Evolutionary conservation across 768 basidiomycete species (phyloP).

Genomic region (Amanita thiersii): DNA sequence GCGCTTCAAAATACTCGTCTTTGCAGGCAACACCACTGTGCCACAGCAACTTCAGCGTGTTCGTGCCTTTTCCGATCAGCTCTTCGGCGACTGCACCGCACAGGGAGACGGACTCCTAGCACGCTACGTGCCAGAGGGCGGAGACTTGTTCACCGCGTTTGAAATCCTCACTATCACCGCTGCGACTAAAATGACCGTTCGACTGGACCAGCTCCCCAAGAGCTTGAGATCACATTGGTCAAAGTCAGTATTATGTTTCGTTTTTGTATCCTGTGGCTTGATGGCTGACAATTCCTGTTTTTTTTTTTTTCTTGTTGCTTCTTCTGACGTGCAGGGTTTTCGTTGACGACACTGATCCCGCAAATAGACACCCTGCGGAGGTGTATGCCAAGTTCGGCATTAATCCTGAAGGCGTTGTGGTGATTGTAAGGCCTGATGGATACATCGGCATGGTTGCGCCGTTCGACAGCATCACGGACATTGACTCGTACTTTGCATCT

Average conservation of each 20-base stretch:
- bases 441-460: conserved; percentile 5
- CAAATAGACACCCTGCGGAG: not conserved
- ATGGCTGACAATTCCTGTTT: no score
- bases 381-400: conserved; percentile 1
- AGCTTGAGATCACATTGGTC: conserved; percentile 50
- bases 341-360: conserved; percentile 47
- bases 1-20: conserved; percentile 48
- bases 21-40: conserved; percentile 32
- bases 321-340: conserved; percentile 34
- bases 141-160: conserved; percentile 27
- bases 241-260: conserved; percentile 29
- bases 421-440: not conserved
- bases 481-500: conserved; percentile 4
- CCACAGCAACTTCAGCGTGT: not conserved
- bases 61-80: not conserved
- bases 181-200: conserved; percentile 27
- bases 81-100: conserved; percentile 18
- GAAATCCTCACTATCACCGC: conserved; percentile 34
- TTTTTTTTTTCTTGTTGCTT: not conserved
- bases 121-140: conserved; percentile 19
- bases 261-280: not conserved
- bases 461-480: not conserved
- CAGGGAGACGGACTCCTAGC: conserved; percentile 21
- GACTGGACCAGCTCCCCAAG: conserved; percentile 37
- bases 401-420: not conserved